Base-by-base conservation (phyloP, 2,329 filamentous ascomycete genomes). In the Penicillium sp. region DNA sequence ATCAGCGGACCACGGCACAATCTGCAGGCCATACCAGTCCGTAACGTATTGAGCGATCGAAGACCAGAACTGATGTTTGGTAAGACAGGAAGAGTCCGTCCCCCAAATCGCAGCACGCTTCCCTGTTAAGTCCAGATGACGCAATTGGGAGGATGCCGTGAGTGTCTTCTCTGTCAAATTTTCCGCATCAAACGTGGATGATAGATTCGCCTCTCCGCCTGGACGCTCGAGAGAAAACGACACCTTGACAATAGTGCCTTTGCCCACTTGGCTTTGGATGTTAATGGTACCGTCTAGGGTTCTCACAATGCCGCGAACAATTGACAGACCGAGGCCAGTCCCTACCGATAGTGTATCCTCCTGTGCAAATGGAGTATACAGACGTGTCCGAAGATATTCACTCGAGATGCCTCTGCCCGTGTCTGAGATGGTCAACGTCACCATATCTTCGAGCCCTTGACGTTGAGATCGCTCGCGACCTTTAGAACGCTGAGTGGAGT, bases 261-360 rank as follows among this genome's bases (percentile, higher is more conserved):
- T 28, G 4, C 54, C 47, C 14, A 42, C 31, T 28, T 42, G 38
- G 16, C 53, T 56, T 28, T 46, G 30, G 16, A 56, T 36, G 4
- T 33, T 46, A 16, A 58, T 58, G 18, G 46, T 48, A 6, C 55
- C 55, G 0, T 48, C 24, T 7, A 56, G 39, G 0, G 48, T 39
- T 35, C 30, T 48, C 35, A 56, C 44, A 18, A 56, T 41, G 22
- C 45, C 53, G 30, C 77, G 76, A 1, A 87, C 84, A 6, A 87
- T 79, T 42, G 79, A 82, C 22, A 88, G 69, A 0, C 85, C 85
- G 0, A 88, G 73, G 0, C 85, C 85, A 0, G 81, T 80, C 0
- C 85, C 85, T 0, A 79, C 76, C 0, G 77, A 72, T 0, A 87
- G 65, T 0, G 70, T 61, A 39, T 85, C 76, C 58, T 87, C 85